These are phyloP conservation scores for Anthoceros angustus DNA, from an alignment of 225 moss, liverwort and hornwort species.

Conservation along the genomic window DNA sequence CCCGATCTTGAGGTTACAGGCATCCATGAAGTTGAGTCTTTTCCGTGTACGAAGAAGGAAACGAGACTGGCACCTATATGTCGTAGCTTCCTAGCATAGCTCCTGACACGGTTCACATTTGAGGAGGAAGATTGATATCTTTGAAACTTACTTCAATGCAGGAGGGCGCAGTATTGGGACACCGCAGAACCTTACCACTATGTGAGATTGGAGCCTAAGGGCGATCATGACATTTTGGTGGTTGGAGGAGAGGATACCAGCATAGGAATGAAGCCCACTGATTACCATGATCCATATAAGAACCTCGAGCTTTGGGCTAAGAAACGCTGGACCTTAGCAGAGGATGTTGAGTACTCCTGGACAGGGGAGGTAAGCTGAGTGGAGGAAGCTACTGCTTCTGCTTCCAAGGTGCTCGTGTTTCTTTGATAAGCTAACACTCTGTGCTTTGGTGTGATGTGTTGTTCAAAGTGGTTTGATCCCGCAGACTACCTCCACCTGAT, in stretches of 20 bases:
- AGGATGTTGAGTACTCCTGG: constrained; percentile 34
- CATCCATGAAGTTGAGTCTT: neutral
- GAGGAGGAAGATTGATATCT: too few species aligned
- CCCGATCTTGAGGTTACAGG: neutral
- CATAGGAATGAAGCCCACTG: constrained; percentile 20
- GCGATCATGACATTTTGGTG: constrained; percentile 15
- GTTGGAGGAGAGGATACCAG: constrained; percentile 26
- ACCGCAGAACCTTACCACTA: constrained; percentile 17
- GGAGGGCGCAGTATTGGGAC: constrained; percentile 27
- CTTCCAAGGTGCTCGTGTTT: too few species aligned
- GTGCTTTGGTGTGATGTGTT: neutral
- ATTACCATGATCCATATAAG: constrained; percentile 29
- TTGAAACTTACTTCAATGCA: neutral
- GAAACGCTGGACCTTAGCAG: constrained; percentile 27
- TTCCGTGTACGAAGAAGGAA: neutral
- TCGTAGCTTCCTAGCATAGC: neutral
- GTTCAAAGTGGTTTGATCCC: constrained; percentile 15
- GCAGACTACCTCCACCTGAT: constrained; percentile 19
- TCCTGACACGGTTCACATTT: neutral
- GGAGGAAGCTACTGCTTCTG: neutral
- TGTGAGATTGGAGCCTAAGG: constrained; percentile 18
- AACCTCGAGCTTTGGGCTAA: constrained; percentile 22
- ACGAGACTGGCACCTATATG: too few species aligned
- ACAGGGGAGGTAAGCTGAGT: constrained; percentile 25
- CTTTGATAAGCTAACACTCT: neutral